Evolutionary conservation across 352 stramenopile species (phyloP), one percentile per base, ranked within the genome.

Genomic region (Globisporangium parvum): DNA sequence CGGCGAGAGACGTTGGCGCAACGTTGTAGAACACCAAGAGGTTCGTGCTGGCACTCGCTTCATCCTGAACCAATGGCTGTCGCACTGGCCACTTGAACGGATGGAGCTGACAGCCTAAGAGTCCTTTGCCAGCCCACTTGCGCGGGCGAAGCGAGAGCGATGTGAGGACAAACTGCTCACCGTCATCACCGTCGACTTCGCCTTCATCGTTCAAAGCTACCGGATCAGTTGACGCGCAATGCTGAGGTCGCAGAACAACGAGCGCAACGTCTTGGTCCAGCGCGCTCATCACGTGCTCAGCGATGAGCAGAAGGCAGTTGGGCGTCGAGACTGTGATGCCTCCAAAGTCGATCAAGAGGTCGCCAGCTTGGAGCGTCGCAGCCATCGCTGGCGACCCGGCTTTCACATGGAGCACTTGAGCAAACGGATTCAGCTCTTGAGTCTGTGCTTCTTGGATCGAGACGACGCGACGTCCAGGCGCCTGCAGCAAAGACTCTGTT

Each of bases 41-140:
- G 21, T 28, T 73, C 18, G 21, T 15, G 42, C 6, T 52, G 21
- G 12, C 15, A 4, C 20, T 45, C 24, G 18, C 23, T 17, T 52
- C 28, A 26, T 45, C 35, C 20, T 53, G 20, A 26, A 17, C 1
- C 23, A 51, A 48, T 33, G 41, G 6, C 11, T 37, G 31, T 11
- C 11, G 31, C 31, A 37, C 1, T 12, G 31, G 37, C 75, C 75
- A 83, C 47, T 87, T 82, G 60, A 79, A 87, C 26, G 78, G 75
- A 48, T 70, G 77, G 4, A 88, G 51, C 44, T 88, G 73, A 39
- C 75, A 88, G 0, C 78, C 78, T 2, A 88, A 68, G 2, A 88
- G 56, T 0, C 78, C 78, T 56, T 87, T 88, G 17, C 75, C 78
- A 18, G 70, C 67, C 78, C 78, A 88, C 55, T 88, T 85, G 0